Conservation (phyloP, 441 rosid species). For the Arabidopsis lyrata region DNA sequence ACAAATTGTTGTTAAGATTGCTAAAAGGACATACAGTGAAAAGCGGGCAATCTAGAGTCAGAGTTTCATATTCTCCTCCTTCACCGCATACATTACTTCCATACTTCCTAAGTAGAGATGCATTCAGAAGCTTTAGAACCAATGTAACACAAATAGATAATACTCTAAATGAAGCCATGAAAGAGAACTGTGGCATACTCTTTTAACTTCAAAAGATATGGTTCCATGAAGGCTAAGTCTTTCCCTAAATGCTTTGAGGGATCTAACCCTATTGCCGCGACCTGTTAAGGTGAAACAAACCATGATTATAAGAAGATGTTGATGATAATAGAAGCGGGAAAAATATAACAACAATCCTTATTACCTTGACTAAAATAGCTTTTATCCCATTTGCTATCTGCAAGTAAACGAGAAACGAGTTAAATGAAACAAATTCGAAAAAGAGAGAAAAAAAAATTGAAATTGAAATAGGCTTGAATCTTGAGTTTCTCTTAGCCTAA, state of each 20-base stretch:
- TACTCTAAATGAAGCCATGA: conserved; percentile 14
- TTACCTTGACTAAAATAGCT: conserved; percentile 87
- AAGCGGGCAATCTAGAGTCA: conserved; percentile 97
- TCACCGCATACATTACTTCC: conserved; percentile 97
- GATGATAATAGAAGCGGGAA: not conserved
- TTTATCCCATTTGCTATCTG: conserved; percentile 73
- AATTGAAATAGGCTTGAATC: conserved; percentile 26
- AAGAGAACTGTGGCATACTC: conserved; percentile 60
- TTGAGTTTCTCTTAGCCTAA: conserved; percentile 32
- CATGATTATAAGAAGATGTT: not conserved
- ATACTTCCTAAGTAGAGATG: conserved; percentile 62
- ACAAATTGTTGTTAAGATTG: conserved; percentile 25
- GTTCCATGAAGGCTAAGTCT: conserved; percentile 70
- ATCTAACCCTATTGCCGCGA: conserved; percentile 92
- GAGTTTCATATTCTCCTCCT: conserved; percentile 97
- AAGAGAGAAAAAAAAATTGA: conserved; percentile 5
- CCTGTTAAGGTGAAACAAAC: conserved; percentile 54
- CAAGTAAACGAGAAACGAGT: conserved; percentile 29
- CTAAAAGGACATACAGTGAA: conserved; percentile 63
- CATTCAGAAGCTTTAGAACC: conserved; percentile 20
- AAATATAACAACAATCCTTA: conserved; percentile 24
- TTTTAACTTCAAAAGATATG: conserved; percentile 81
- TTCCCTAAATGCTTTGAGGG: conserved; percentile 91
- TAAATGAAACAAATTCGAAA: conserved; percentile 12
- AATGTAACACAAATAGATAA: conserved; percentile 14